phyloP scores from a whole-genome alignment of 192 early-diverging fungal genomes.

The Coemansia sp. region DNA sequence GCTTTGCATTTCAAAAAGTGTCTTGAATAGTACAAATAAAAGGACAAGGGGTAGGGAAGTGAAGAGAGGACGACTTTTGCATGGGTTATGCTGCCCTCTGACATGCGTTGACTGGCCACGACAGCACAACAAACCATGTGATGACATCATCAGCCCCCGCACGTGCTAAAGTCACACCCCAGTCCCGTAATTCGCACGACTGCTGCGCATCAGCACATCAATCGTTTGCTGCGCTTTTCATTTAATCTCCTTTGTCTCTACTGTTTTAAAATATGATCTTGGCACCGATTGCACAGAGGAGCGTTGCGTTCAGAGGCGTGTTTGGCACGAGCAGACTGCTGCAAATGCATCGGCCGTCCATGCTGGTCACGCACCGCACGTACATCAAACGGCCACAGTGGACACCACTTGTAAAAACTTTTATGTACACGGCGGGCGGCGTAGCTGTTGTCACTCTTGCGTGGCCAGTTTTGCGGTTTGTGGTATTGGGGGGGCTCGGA shows the following conservation, averaged over 20 bases:
- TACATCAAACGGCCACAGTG: constrained; percentile 1
- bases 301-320: not conserved
- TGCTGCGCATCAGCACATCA: not conserved
- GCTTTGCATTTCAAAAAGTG: not conserved
- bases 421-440: constrained; percentile 30
- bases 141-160: constrained; percentile 1
- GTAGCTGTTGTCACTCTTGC: constrained; percentile 22
- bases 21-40: not conserved
- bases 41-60: not conserved
- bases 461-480: constrained; percentile 46
- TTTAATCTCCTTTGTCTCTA: not conserved
- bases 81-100: not conserved
- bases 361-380: not conserved
- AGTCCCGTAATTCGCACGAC: too few species aligned
- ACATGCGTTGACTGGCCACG: not conserved
- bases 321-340: not conserved
- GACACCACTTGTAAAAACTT: constrained; percentile 22
- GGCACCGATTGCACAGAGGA: not conserved
- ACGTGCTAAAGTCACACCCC: not conserved
- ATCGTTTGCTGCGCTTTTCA: not conserved
- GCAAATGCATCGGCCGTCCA: not conserved
- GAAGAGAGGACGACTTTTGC: not conserved
- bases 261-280: not conserved
- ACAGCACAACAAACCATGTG: not conserved
- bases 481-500: constrained; percentile 31